Evolutionary conservation across 192 early-diverging fungal species (phyloP).

Genomic region (Spizellomyces sp.): DNA sequence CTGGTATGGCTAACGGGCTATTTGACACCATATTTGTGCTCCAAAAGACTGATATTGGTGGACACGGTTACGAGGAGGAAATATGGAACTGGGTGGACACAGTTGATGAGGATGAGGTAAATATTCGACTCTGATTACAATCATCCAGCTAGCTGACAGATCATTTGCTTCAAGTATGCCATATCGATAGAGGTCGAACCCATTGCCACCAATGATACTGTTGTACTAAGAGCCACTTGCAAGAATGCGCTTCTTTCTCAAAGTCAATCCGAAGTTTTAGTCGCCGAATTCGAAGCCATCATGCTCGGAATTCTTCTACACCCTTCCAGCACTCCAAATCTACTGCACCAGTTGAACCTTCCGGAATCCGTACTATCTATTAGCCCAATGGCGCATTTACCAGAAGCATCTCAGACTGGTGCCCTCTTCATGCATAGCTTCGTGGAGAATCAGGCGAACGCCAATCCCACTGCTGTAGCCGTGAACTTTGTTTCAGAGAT

Average conservation of each 20-base stretch:
- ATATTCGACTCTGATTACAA: neutral
- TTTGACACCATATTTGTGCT: slow-evolving; percentile 24
- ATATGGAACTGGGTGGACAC: slow-evolving; percentile 5
- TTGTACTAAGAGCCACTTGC: no score
- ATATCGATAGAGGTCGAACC: slow-evolving; percentile 17
- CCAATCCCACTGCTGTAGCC: neutral
- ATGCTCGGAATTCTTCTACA: neutral
- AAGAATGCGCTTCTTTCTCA: neutral
- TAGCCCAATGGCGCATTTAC: neutral
- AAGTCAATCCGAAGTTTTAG: neutral
- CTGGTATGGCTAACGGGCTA: neutral
- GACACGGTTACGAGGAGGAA: neutral
- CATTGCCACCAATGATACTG: neutral
- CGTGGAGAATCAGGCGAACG: slow-evolving; percentile 5
- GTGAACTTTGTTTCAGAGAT: slow-evolving; percentile 7
- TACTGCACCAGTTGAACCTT: no score
- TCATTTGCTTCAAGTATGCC: neutral
- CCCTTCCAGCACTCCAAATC: no score
- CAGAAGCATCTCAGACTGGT: neutral
- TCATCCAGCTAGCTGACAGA: neutral
- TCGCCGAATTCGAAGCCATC: neutral
- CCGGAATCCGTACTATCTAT: neutral
- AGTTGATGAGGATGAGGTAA: slow-evolving; percentile 16
- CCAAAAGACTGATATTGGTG: neutral
- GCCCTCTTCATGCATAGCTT: slow-evolving; percentile 1